Percentiles rank a stretch among this genome's conserved stretches.
phyloP scores from a whole-genome alignment of 2,329 filamentous ascomycete species.

The Penicillium corylophilum region DNA sequence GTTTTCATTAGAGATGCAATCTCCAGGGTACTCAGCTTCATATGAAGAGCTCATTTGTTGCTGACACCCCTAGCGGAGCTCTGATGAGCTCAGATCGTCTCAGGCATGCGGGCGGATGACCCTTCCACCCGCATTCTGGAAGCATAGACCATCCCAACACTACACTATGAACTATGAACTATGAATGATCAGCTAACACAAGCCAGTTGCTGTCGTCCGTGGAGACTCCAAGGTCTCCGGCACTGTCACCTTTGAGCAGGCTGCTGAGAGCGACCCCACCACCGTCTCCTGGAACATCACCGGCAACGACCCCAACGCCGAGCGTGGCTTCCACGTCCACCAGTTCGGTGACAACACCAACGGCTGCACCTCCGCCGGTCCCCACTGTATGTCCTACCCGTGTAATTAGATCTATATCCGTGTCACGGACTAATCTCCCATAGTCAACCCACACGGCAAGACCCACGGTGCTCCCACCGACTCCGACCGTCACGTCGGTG shows the following conservation, averaged over 20 bases:
- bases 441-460: slow-evolving; percentile 95
- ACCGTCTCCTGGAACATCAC: slow-evolving; percentile 89
- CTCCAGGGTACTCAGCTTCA: slow-evolving; percentile 3
- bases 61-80: background rate
- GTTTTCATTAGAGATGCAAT: background rate
- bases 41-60: slow-evolving; percentile 5
- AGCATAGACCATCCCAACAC: background rate
- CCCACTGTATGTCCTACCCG: slow-evolving; percentile 73
- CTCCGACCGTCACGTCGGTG: slow-evolving; percentile 87
- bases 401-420: background rate
- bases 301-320: slow-evolving; percentile 89
- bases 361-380: slow-evolving; percentile 96
- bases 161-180: background rate
- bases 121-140: slow-evolving; percentile 12
- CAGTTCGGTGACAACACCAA: slow-evolving; percentile 99
- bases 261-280: slow-evolving; percentile 75
- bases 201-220: slow-evolving; percentile 86
- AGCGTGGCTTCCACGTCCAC: slow-evolving; percentile 98
- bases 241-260: slow-evolving; percentile 93
- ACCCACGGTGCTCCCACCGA: slow-evolving; percentile 85
- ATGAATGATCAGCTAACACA: slow-evolving; percentile 6
- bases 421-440: slow-evolving; percentile 3
- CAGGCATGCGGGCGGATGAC: background rate
- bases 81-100: background rate
- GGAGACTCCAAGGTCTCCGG: slow-evolving; percentile 96